Evolutionary conservation across 305 asterid genomes (phyloP), one percentile per base, ranked within the genome.

Genomic region (Fraxinus angustifolia): DNA sequence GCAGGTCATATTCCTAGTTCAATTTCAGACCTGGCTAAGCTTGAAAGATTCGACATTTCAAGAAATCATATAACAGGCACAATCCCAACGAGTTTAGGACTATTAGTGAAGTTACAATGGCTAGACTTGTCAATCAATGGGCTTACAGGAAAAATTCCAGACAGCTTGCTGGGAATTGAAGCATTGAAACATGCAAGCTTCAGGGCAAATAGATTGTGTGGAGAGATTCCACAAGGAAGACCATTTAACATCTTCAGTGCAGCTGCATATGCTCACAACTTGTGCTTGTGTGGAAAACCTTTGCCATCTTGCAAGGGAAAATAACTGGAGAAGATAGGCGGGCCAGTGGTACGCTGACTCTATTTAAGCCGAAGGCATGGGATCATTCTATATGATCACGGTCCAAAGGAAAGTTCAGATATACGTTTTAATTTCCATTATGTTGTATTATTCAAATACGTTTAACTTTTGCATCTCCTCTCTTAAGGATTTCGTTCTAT

Each of bases 231-330:
- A 21, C 97, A 90, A 56, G 92, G 92, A 40, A 88, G 94, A 73
- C 99, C 99, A 6, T 88, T 82, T 3, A 91, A 91, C 71, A 76
- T 92, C 16, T 96, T 93, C 83, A 93, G 88, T 30, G 87, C 89
- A 77, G 88, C 85, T 40, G 93, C 97, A 68, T 96, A 96, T 88
- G 92, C 92, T 75, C 93, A 94, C 70, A 94, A 96, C 78, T 72
- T 87, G 82, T 93, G 99, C 83, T 86, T 96, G 87, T 96, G 99
- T 85, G 98, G 93, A 45, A 93, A 88, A 79, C 99, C 99, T 0
- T 79, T 96, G 88, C 91, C 89, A 5, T 88, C 93, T 58, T 96
- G 99, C 83, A 92, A 83, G 88, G 91, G 84, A 62, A 90, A 77
- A 84, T 78, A 79, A 31, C 79, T 56, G 34, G 73, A 76, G 42